These are phyloP conservation scores for Pythium myriotylum DNA, from an alignment of 352 stramenopile genomes.

Conservation along the genomic window DNA sequence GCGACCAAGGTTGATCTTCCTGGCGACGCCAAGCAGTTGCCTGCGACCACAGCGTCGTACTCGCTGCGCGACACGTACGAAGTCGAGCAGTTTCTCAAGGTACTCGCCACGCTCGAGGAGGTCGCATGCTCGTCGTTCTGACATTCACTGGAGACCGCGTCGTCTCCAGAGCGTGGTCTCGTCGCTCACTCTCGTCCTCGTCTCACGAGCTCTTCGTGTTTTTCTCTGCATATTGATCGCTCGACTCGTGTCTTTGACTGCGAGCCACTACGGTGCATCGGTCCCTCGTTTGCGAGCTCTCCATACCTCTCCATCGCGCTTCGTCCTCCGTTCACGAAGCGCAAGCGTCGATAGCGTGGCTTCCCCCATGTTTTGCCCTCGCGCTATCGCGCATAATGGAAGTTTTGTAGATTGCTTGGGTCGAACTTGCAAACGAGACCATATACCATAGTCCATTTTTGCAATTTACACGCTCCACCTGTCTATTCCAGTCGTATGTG, in stretches of 20 bases:
- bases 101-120: conserved; percentile 46
- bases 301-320: conserved; percentile 18
- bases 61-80: conserved; percentile 59
- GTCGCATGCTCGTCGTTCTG: conserved; percentile 34
- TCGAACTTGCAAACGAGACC: conserved; percentile 8
- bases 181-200: conserved; percentile 4
- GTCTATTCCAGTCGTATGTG: conserved; percentile 9
- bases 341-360: conserved; percentile 28
- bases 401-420: not conserved
- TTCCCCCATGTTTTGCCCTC: not conserved
- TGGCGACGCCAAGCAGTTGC: conserved; percentile 46
- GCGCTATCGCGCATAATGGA: conserved; percentile 1
- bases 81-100: conserved; percentile 59
- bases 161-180: conserved; percentile 18
- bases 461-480: not conserved
- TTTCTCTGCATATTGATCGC: conserved; percentile 5
- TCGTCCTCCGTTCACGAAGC: conserved; percentile 29
- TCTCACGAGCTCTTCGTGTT: conserved; percentile 19
- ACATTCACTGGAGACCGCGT: conserved; percentile 23
- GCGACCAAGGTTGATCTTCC: conserved; percentile 49
- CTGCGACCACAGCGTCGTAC: conserved; percentile 54
- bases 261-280: not conserved
- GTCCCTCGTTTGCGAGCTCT: not conserved
- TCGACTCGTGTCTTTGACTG: not conserved
- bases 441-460: conserved; percentile 13